Percentiles rank a stretch among this genome's conserved stretches.
phyloP scores from a whole-genome alignment of 2,329 filamentous ascomycete species.

The Elsinoe australis region DNA sequence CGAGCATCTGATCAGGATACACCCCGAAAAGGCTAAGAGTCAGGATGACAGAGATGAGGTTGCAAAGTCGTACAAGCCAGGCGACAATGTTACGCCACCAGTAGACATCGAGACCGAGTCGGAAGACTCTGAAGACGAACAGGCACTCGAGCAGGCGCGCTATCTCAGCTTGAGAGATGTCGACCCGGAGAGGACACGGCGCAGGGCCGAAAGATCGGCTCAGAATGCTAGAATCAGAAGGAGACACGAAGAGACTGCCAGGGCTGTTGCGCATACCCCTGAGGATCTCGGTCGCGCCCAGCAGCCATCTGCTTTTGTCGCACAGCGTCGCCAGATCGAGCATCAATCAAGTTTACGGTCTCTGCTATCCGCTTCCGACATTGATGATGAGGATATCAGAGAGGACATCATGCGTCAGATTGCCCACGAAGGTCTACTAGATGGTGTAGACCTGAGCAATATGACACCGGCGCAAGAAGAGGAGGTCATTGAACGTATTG shows the following conservation, averaged over 20 bases:
- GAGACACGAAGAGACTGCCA: neutral
- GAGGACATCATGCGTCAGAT: conserved; percentile 85
- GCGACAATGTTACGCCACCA: conserved; percentile 69
- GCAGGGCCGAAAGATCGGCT: conserved; percentile 22
- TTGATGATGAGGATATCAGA: conserved; percentile 73
- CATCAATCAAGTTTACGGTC: conserved; percentile 86
- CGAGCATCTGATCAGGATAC: conserved; percentile 76
- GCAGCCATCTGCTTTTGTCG: conserved; percentile 1
- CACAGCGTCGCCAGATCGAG: conserved; percentile 55
- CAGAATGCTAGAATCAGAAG: conserved; percentile 3
- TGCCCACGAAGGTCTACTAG: conserved; percentile 74
- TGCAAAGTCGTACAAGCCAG: conserved; percentile 66
- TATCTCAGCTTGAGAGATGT: conserved; percentile 65
- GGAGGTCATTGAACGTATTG: conserved; percentile 82
- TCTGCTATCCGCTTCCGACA: conserved; percentile 69
- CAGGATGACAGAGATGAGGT: conserved; percentile 69
- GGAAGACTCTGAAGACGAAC: conserved; percentile 46
- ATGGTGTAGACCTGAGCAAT: conserved; percentile 82
- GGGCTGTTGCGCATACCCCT: conserved; percentile 22
- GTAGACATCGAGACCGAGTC: conserved; percentile 47
- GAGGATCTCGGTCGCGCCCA: conserved; percentile 28
- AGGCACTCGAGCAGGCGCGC: conserved; percentile 63
- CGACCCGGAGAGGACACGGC: conserved; percentile 29
- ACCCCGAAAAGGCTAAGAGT: conserved; percentile 65
- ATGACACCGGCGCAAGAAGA: conserved; percentile 79